A percentile compares a stretch with the other conserved stretches of the same genome.
phyloP scores from a whole-genome alignment of 306 rosid species.

The Dryas drummondii region DNA sequence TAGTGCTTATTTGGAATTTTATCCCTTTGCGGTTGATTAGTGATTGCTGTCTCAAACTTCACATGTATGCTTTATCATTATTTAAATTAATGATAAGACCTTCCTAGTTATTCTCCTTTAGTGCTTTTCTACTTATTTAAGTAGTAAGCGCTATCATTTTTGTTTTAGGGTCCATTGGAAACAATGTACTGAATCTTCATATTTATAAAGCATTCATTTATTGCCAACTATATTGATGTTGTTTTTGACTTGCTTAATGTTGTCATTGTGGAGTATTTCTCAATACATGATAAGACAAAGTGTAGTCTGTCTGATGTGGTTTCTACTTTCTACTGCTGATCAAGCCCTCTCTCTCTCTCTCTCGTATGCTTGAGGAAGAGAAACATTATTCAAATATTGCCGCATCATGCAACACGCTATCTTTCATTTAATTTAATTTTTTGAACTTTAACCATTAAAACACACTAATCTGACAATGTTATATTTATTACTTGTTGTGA shows the following conservation, averaged over 20 bases:
- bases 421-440: background rate
- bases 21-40: background rate
- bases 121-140: background rate
- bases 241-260: background rate
- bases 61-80: background rate
- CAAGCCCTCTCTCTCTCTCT: background rate
- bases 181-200: background rate
- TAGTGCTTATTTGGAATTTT: slow-evolving; percentile 3
- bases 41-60: background rate
- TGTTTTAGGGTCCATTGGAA: background rate
- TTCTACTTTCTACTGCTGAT: background rate
- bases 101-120: background rate
- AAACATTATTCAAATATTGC: background rate
- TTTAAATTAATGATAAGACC: background rate
- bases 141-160: background rate
- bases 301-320: too few species aligned
- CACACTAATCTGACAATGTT: background rate
- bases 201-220: background rate
- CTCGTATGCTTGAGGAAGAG: background rate
- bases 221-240: background rate
- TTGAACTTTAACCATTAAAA: background rate
- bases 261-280: background rate
- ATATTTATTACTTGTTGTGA: background rate
- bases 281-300: too few species aligned
- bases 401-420: background rate